Conservation (phyloP, 495 filamentous ascomycete genomes). For the Aspergillus bertholletiae region DNA sequence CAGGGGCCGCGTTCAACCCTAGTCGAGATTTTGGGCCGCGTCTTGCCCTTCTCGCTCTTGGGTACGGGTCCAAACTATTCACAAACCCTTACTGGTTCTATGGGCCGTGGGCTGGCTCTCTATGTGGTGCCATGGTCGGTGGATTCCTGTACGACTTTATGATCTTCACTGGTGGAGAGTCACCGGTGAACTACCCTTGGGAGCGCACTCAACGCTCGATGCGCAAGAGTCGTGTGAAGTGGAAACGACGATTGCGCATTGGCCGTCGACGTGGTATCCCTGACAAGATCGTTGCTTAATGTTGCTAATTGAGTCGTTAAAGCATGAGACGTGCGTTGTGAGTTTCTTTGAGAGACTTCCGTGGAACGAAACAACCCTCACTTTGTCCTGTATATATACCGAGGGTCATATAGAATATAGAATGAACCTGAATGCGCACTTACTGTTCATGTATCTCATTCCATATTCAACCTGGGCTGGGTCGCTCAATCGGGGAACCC, state of each 20-base stretch:
- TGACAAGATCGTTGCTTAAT: neutral
- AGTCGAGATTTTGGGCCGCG: conserved; percentile 52
- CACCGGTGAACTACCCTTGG: conserved; percentile 45
- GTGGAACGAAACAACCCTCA: too few relatives aligned
- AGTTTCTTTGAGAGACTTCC: too few relatives aligned
- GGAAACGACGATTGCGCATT: conserved; percentile 19
- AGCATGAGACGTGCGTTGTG: too few relatives aligned
- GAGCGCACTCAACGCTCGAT: conserved; percentile 29
- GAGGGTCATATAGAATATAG: too few relatives aligned
- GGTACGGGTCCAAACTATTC: conserved; percentile 40
- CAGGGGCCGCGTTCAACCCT: conserved; percentile 47
- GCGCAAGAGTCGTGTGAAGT: conserved; percentile 29
- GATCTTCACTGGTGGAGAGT: conserved; percentile 49
- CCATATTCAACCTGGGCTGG: too few relatives aligned
- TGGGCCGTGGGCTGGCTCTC: conserved; percentile 45
- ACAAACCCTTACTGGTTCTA: conserved; percentile 49
- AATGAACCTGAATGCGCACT: too few relatives aligned
- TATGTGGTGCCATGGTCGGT: conserved; percentile 43
- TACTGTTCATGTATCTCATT: too few relatives aligned
- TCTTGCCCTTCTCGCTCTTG: conserved; percentile 36
- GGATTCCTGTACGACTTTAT: conserved; percentile 50
- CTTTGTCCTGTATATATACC: too few relatives aligned
- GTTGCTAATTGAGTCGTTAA: too few relatives aligned
- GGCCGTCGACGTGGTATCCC: neutral
- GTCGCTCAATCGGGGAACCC: too few relatives aligned